Percentiles rank a stretch among this genome's conserved stretches.
Conservation (phyloP, 2,329 filamentous ascomycete genomes). For the Alternaria burnsii region DNA sequence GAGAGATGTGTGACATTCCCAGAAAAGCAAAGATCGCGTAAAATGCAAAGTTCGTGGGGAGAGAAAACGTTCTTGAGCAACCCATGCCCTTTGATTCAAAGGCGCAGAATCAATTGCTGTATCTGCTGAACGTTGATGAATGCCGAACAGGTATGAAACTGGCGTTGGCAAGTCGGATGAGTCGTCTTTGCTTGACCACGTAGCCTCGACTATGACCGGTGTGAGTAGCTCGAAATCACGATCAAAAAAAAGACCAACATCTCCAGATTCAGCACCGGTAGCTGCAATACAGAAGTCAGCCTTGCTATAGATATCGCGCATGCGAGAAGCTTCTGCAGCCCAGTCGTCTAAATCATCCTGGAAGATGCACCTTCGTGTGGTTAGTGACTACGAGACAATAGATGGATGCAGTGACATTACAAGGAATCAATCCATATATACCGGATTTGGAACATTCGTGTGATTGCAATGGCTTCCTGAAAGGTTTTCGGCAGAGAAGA, state of each 20-base stretch:
- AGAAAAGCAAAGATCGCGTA: fast-evolving
- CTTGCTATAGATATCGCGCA: background rate
- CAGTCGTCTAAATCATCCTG: background rate
- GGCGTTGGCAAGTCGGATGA: no score
- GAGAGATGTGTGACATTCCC: background rate
- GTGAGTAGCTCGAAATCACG: background rate
- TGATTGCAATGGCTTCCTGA: background rate
- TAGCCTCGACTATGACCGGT: background rate
- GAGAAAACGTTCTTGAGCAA: background rate
- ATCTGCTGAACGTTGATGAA: fast-evolving
- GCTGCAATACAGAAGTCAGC: background rate
- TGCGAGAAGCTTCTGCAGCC: background rate
- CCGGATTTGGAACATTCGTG: fast-evolving
- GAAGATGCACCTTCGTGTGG: background rate
- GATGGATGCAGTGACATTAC: fast-evolving
- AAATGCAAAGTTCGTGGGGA: background rate
- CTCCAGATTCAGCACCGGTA: background rate
- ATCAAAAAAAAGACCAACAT: background rate
- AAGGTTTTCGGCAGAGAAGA: background rate
- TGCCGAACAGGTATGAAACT: background rate
- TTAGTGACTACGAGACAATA: background rate
- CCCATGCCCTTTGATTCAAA: background rate
- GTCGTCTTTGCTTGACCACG: background rate
- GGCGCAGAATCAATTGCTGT: background rate
- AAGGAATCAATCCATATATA: background rate